Evolutionary conservation across 257 asterid genomes (phyloP), one percentile per base, ranked within the genome.

Genomic region (Solanum habrochaites): DNA sequence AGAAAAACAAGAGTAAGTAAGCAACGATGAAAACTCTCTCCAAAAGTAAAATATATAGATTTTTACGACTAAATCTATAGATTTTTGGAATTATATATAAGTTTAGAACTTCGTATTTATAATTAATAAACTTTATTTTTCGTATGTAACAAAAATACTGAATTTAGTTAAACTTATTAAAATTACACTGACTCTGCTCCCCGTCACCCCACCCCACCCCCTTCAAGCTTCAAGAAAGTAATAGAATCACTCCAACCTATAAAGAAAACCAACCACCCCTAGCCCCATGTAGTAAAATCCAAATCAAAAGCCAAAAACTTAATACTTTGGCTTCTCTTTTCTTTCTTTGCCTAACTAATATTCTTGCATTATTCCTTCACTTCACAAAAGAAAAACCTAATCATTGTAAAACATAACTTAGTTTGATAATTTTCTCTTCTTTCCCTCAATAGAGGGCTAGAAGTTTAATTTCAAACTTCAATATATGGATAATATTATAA

Each of bases 191-290:
- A 2, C 18, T 13, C 6, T 6, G 1, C 7, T 1, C 13, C 21
- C 40, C 13, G 1, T 13, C 10, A 12, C 4, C 20, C 42, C n/a
- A n/a, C n/a, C 42, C 27, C 45, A 9, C 43, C 45, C 20, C 45
- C 94, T 90, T 90, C 94, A 82, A 32, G 66, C 78, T 88, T 90
- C 91, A 91, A 89, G 93, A 92, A 92, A 90, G 75, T 45, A 85
- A 89, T 71, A 89, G 90, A 93, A 91, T 90, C 94, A 71, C 93
- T 90, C 89, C 66, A 81, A 71, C 75, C 94, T 91, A 92, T 91
- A 91, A 94, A 94, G 94, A 91, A 90, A 88, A 88, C 89, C 89
- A 91, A 85, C 86, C 80, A 70, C 71, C 89, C 88, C 72, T 90
- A 82, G 83, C 75, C 93, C 88, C 92, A 89, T 91, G 91, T 88